A percentile compares a stretch with the other conserved stretches of the same genome.
Conservation (phyloP, 331 rosid genomes). For the Stylosanthes scabra region DNA sequence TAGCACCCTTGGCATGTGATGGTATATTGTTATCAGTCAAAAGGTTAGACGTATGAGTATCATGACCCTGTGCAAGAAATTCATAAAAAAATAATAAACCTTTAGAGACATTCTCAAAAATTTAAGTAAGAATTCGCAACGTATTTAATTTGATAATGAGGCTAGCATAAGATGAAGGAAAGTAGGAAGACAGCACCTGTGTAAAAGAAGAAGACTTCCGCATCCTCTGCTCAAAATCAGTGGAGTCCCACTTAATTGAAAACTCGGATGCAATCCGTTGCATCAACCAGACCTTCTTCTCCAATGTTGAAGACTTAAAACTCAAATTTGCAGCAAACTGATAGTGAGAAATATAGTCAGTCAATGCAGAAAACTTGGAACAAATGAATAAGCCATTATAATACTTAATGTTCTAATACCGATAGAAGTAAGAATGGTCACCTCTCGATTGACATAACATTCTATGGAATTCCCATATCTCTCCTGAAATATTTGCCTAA, state of each 20-base stretch:
- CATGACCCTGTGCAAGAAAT: conserved; percentile 57
- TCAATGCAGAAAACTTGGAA: conserved; percentile 39
- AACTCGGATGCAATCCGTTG: conserved; percentile 76
- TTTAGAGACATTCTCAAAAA: conserved; percentile 21
- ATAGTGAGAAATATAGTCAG: conserved; percentile 33
- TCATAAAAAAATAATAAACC: too few relatives aligned
- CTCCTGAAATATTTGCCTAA: conserved; percentile 86
- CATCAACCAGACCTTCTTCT: conserved; percentile 81
- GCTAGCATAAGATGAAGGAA: conserved; percentile 11
- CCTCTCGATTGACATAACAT: conserved; percentile 70
- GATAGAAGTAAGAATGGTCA: conserved; percentile 32
- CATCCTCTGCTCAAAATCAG: conserved; percentile 78
- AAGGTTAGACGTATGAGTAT: conserved; percentile 45
- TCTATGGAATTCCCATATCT: conserved; percentile 71
- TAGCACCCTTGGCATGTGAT: conserved; percentile 46
- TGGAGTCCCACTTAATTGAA: conserved; percentile 85
- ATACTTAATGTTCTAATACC: conserved; percentile 21
- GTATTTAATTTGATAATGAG: conserved; percentile 16
- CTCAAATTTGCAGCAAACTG: conserved; percentile 86
- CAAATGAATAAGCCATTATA: background rate
- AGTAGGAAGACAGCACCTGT: conserved; percentile 56
- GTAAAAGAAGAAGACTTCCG: conserved; percentile 53
- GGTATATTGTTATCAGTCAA: conserved; percentile 43
- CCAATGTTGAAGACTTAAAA: conserved; percentile 71
- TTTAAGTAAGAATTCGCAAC: background rate